phyloP scores from a whole-genome alignment of 2,329 filamentous ascomycete genomes.

The Penicillium rolfsii region DNA sequence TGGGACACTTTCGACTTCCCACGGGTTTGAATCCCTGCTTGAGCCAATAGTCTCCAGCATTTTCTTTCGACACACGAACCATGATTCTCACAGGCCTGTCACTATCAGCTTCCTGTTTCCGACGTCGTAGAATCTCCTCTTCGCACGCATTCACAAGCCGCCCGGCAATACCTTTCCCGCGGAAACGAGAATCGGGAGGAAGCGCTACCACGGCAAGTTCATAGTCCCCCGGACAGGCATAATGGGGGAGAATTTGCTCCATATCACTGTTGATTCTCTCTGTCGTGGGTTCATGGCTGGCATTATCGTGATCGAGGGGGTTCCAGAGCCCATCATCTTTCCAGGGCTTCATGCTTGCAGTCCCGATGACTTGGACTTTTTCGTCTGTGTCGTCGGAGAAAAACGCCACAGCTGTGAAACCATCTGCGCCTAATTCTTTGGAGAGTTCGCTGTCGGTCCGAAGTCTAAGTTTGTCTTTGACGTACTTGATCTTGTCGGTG shows the following conservation, averaged over 20 bases:
- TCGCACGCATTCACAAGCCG: conserved; percentile 13
- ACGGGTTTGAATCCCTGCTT: conserved; percentile 20
- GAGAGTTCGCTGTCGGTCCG: conserved; percentile 14
- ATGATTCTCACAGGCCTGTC: conserved; percentile 11
- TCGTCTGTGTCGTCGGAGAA: not conserved
- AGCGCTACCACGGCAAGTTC: conserved; percentile 20
- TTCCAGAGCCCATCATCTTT: conserved; percentile 19
- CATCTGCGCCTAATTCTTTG: conserved; percentile 15
- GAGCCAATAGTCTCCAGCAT: conserved; percentile 19
- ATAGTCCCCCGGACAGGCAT: conserved; percentile 17
- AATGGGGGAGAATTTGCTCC: not conserved
- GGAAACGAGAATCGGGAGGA: conserved; percentile 12
- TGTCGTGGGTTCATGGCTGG: not conserved
- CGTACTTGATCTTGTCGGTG: conserved; percentile 11
- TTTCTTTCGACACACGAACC: conserved; percentile 22
- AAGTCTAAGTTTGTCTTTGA: conserved; percentile 13
- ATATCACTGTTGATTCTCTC: conserved; percentile 2
- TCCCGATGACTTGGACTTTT: conserved; percentile 18
- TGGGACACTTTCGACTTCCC: conserved; percentile 15
- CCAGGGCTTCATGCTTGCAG: conserved; percentile 23
- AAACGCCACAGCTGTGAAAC: conserved; percentile 22
- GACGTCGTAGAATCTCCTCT: conserved; percentile 17
- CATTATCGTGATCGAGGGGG: conserved; percentile 3
- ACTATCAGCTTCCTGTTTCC: not conserved
- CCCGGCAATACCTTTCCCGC: conserved; percentile 18